These are phyloP conservation scores for Capronia epimyces DNA, from an alignment of 2,329 filamentous ascomycete species.

Conservation along the genomic window DNA sequence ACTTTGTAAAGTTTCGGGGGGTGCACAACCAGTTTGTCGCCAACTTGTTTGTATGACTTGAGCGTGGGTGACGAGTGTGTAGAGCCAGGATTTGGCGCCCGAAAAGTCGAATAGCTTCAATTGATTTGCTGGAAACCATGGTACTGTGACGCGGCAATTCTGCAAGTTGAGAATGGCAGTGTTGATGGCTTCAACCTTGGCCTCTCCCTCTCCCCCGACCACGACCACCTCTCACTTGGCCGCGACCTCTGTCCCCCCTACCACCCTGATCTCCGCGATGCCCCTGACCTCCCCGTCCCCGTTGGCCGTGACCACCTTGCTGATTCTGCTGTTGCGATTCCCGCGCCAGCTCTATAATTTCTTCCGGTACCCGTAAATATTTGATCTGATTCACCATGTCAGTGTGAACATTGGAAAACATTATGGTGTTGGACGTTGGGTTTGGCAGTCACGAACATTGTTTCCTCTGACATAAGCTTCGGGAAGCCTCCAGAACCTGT, in stretches of 20 bases:
- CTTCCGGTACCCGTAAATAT: constrained; percentile 91
- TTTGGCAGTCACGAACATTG: constrained; percentile 60
- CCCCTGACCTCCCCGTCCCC: constrained; percentile 37
- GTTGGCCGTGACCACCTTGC: constrained; percentile 32
- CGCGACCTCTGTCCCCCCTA: constrained; percentile 37
- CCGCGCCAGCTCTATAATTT: constrained; percentile 90
- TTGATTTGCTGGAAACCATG: neutral
- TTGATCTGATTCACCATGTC: constrained; percentile 67
- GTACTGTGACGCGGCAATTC: neutral
- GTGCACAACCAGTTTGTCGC: neutral
- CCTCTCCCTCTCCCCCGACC: constrained; percentile 42
- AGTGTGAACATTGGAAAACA: neutral
- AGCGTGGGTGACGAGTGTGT: neutral
- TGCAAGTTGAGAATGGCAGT: neutral
- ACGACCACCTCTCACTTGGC: constrained; percentile 38
- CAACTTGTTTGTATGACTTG: neutral
- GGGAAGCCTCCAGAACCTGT: constrained; percentile 84
- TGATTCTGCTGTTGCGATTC: constrained; percentile 67
- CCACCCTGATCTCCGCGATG: constrained; percentile 35
- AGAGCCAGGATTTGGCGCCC: neutral
- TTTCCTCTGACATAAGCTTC: constrained; percentile 97
- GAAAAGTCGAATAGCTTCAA: neutral
- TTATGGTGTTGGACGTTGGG: neutral
- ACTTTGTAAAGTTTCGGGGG: neutral
- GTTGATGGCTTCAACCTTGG: constrained; percentile 9